These are phyloP conservation scores for Oryza glumipatula DNA, from an alignment of 176 grass and related monocot genomes.

Conservation along the genomic window DNA sequence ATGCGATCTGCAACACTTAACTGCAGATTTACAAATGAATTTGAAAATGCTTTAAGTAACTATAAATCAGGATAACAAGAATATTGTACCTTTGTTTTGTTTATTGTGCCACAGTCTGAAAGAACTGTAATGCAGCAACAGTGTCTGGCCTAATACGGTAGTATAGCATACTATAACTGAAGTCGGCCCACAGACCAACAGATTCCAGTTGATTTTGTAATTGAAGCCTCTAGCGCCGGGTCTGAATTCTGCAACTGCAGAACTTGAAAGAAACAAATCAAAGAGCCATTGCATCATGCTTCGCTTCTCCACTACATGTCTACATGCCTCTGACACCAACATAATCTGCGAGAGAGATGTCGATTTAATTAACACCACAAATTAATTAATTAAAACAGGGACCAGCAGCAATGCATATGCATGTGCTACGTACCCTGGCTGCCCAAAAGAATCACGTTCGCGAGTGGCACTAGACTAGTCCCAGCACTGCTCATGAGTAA, in stretches of 20 bases:
- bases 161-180: background rate
- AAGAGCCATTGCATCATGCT: background rate
- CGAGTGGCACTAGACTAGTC: background rate
- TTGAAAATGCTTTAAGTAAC: no score
- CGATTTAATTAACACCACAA: conserved; percentile 34
- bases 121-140: no score
- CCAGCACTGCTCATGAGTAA: background rate
- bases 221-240: background rate
- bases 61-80: no score
- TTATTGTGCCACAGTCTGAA: no score
- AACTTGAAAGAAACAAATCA: background rate
- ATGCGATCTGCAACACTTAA: no score
- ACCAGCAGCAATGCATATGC: conserved; percentile 12
- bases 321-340: background rate
- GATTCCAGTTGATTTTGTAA: background rate
- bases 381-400: background rate
- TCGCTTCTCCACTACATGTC: background rate
- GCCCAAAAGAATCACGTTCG: conserved; percentile 28
- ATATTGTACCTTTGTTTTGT: no score
- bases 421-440: conserved; percentile 19
- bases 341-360: background rate
- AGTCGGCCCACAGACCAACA: background rate
- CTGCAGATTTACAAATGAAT: no score
- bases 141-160: no score
- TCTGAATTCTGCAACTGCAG: background rate